Base-by-base conservation (phyloP, 805 yeast genomes). In the Candida maesae region DNA sequence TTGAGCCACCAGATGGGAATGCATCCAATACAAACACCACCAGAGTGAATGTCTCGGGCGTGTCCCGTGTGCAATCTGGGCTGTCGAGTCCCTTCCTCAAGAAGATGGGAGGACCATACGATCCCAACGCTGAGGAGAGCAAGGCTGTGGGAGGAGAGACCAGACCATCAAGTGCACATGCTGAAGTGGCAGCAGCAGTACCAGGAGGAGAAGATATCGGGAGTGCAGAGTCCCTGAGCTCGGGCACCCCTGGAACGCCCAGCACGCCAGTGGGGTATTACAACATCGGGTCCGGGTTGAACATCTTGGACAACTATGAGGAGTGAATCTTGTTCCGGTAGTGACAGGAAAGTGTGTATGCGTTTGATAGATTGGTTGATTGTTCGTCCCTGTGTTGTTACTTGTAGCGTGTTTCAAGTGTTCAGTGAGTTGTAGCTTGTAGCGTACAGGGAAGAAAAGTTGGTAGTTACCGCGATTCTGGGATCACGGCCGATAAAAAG, bases 261-360 rank as follows among this genome's bases (percentile, higher is more conserved):
- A 10, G 24, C 7, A 31, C 31, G 5, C 41, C 49, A 3, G 29
- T 26, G 4, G 56, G 52, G 9, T 55, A 54, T 27, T 54, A 56
- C 41, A 46, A 39, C 36, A 6, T 42, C 17, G 29, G 36, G 3
- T 14, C 41, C 6, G 39, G 36, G 4, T 50, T 58, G 3, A 53
- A 54, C 0, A 48, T 56, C 30, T 42, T 54, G 25, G 43, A 46
- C 21, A 43, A 36, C 3, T 46, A 52, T 25, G 37, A 38, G 24
- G 23, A 38, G 14, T 14, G 15, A 21, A 3, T 25, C 3, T 19
- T 26, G 29, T 6, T n/a, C n/a, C n/a, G n/a, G n/a, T n/a, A n/a
- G n/a, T n/a, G n/a, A n/a, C n/a, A n/a, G n/a, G n/a, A n/a, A n/a
- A n/a, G n/a, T n/a, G n/a, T n/a, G n/a, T n/a, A n/a, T n/a, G n/a